These are phyloP conservation scores for Camellia sinensis DNA, from an alignment of 148 eudicot species.

Conservation along the genomic window DNA sequence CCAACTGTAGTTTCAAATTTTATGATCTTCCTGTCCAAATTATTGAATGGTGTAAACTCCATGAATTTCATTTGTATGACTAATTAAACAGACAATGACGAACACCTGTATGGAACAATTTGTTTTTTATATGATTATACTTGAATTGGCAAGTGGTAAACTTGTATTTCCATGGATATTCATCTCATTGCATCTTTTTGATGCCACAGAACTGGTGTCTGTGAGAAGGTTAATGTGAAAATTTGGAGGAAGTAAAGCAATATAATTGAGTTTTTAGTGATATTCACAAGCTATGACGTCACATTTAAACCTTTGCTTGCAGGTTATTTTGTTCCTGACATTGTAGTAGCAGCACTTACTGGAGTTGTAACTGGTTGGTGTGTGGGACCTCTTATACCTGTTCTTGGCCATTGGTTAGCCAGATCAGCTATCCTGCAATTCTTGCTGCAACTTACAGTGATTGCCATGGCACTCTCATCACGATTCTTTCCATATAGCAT, in stretches of 20 bases:
- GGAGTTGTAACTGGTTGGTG: slow-evolving; percentile 84
- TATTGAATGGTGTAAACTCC: not conserved
- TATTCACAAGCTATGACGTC: slow-evolving; percentile 8
- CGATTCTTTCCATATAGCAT: slow-evolving; percentile 81
- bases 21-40: not conserved
- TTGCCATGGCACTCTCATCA: slow-evolving; percentile 80
- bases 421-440: slow-evolving; percentile 60
- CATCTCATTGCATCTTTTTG: not conserved
- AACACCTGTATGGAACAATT: not conserved
- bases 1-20: not conserved
- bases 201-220: not conserved
- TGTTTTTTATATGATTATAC: not conserved
- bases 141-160: not conserved
- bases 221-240: not conserved
- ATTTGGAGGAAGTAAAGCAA: not conserved
- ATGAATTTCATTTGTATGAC: not conserved
- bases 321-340: slow-evolving; percentile 83
- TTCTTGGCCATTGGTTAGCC: slow-evolving; percentile 75
- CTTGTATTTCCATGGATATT: not conserved
- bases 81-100: not conserved
- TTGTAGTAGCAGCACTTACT: slow-evolving; percentile 64
- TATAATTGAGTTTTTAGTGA: not conserved
- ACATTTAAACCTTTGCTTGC: slow-evolving; percentile 25
- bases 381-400: slow-evolving; percentile 84
- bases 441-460: slow-evolving; percentile 67